Evolutionary conservation across 164 flowering plant species (phyloP), one percentile per base, ranked within the genome.

Genomic region (Berberis vulgaris): DNA sequence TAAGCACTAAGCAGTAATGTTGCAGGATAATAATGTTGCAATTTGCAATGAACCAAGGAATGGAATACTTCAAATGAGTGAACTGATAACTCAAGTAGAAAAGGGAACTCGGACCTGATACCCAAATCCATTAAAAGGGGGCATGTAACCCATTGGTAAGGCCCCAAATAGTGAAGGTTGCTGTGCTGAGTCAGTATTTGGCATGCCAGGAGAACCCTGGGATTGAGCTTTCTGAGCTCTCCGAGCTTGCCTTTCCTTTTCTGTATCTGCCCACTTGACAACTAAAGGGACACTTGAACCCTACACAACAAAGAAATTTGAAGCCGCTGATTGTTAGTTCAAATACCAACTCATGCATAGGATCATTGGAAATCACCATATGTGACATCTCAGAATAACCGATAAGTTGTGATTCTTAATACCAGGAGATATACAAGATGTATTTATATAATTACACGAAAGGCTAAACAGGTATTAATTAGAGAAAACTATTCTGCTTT

Each of bases 201-300:
- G 68, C 62, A 78, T 42, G 71, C 65, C 74, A 68, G 92, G 61
- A 63, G 26, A 26, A 26, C 74, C 77, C 71, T 79, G 89, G 2
- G 87, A 76, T 45, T 87, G 89, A 69, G 87, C 89, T 79, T 94
- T 94, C 74, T 85, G 98, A 73, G 88, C 96, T 77, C 81, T 84
- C 6, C 99, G 84, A 62, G 97, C 91, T 73, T 85, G 94, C 65
- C 98, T 83, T 81, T 95, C 99, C 72, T 88, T 95, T 73, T 95
- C 99, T 7, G 97, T 95, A 74, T 95, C 99, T 26, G 99, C 99
- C 99, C 99, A 91, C 77, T 91, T 95, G 79, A 95, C 97, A 67
- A 95, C 96, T 70, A 95, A 78, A 73, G 99, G 99, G 63, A 89
- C 87, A 74, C 80, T 81, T 71, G 98, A 89, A 67, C 96, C 98